Conservation (phyloP, 495 filamentous ascomycete genomes). For the Neurospora hispaniola region DNA sequence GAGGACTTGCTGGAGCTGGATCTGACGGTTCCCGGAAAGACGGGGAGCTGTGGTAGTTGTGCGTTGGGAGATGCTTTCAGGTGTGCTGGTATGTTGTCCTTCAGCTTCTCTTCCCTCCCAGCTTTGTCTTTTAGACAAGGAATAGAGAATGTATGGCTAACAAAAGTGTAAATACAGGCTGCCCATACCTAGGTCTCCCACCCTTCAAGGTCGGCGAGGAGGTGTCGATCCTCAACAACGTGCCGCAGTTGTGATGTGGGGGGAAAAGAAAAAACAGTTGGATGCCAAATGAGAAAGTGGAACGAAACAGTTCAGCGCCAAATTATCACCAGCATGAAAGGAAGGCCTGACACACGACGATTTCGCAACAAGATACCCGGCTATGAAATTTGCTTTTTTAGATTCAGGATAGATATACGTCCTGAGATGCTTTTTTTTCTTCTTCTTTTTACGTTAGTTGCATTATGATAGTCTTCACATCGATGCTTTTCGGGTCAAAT, state of each 20-base stretch:
- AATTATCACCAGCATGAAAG: not conserved
- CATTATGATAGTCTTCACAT: no score
- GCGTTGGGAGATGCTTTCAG: slow-evolving; percentile 84
- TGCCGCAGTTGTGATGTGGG: slow-evolving; percentile 60
- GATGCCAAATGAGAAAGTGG: not conserved
- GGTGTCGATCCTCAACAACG: slow-evolving; percentile 73
- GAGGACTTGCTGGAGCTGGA: slow-evolving; percentile 85
- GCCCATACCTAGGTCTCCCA: slow-evolving; percentile 87
- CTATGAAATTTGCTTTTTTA: not conserved
- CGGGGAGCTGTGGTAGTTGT: slow-evolving; percentile 87
- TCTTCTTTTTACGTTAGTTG: not conserved
- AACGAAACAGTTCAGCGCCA: not conserved
- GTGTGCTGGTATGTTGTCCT: slow-evolving; percentile 31
- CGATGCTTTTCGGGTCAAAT: no score
- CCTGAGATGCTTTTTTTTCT: not conserved
- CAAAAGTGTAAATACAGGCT: slow-evolving; percentile 43
- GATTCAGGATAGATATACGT: not conserved
- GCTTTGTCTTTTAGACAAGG: no score
- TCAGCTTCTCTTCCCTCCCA: slow-evolving; percentile 2
- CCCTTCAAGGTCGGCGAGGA: slow-evolving; percentile 96
- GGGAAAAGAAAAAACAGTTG: not conserved
- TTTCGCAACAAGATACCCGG: not conserved
- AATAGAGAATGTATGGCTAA: not conserved
- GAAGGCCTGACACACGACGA: not conserved
- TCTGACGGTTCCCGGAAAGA: slow-evolving; percentile 92